These are phyloP conservation scores for Lentinula edodes DNA, from an alignment of 768 basidiomycete genomes.

Conservation along the genomic window DNA sequence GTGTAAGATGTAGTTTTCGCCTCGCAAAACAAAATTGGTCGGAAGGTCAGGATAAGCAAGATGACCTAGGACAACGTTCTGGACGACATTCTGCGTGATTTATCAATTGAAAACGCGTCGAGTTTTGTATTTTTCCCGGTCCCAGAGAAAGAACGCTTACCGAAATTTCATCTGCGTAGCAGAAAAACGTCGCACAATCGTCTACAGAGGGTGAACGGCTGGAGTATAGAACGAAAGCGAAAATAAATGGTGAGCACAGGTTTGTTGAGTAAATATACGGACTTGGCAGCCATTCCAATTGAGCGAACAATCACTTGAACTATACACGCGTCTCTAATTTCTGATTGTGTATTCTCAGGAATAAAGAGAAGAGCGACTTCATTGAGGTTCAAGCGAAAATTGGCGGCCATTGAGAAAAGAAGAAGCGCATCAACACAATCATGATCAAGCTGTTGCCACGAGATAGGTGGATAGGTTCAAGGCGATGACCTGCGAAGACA, in stretches of 20 bases:
- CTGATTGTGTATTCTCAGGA: not conserved
- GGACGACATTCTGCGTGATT: not conserved
- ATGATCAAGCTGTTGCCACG: no score
- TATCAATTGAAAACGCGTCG: not conserved
- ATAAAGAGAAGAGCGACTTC: not conserved
- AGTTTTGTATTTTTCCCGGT: no score
- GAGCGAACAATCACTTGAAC: constrained; percentile 1
- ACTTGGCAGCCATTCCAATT: not conserved
- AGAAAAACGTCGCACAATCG: constrained; percentile 1
- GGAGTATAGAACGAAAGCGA: not conserved
- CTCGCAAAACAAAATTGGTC: not conserved
- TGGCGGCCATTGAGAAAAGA: not conserved
- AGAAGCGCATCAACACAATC: no score
- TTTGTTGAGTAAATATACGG: not conserved
- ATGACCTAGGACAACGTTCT: not conserved
- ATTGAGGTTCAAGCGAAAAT: not conserved
- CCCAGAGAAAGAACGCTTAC: not conserved
- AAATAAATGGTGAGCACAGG: no score
- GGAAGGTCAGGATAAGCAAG: not conserved
- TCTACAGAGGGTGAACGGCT: not conserved
- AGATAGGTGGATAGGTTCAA: no score
- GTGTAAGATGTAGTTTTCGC: not conserved
- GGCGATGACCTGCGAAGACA: no score
- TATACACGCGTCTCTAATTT: not conserved
- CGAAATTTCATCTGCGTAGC: constrained; percentile 3